A percentile compares a stretch with the other conserved stretches of the same genome.
These are phyloP conservation scores for Mortierella sp. DNA, from an alignment of 371 early-diverging fungal genomes.

Conservation along the genomic window DNA sequence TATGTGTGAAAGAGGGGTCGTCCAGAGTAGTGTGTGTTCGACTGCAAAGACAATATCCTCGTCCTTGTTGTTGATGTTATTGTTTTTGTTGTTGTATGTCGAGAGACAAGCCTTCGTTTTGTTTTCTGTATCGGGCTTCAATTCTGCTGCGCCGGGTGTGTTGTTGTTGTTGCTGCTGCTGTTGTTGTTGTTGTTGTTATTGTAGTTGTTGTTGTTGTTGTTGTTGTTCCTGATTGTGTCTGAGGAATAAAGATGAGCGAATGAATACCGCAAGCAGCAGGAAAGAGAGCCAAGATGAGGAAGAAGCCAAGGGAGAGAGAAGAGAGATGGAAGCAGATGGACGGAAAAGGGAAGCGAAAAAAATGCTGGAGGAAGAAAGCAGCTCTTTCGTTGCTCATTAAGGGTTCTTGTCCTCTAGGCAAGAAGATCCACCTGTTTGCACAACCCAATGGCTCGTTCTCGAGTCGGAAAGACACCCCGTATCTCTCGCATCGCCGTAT, in stretches of 20 bases:
- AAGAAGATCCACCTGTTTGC: neutral
- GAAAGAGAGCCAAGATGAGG: neutral
- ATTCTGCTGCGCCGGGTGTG: neutral
- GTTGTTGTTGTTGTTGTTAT: neutral
- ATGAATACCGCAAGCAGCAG: too few species aligned
- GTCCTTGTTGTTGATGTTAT: neutral
- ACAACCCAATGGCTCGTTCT: too few species aligned
- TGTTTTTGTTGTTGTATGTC: slow-evolving; percentile 2
- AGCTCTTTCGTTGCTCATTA: neutral
- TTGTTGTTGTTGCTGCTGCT: neutral
- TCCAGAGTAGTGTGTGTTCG: neutral
- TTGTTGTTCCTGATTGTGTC: too few species aligned
- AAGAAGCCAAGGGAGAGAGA: neutral
- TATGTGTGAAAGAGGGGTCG: neutral
- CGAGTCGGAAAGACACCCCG: too few species aligned
- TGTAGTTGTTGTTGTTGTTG: neutral
- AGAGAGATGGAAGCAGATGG: slow-evolving; percentile 9
- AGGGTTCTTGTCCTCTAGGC: neutral
- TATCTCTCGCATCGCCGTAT: too few species aligned
- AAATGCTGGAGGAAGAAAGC: neutral
- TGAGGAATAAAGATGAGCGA: too few species aligned
- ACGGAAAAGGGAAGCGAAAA: neutral
- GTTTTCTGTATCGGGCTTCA: neutral
- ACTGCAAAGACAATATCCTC: neutral
- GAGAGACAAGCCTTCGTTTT: neutral